A percentile compares a stretch with the other conserved stretches of the same genome.
These are phyloP conservation scores for Abrus pulchellus DNA, from an alignment of 306 rosid species.

Conservation along the genomic window DNA sequence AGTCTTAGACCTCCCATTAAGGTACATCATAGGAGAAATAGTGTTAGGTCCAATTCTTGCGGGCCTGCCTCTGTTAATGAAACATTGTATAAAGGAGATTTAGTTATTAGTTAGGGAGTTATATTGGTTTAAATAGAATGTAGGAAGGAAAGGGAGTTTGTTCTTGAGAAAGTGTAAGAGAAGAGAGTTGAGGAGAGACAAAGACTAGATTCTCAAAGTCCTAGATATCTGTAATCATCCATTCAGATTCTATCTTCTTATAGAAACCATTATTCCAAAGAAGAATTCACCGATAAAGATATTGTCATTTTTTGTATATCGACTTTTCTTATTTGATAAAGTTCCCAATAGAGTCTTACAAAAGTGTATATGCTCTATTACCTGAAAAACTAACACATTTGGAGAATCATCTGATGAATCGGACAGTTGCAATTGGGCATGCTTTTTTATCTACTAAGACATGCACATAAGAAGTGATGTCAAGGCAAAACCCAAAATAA, in stretches of 20 bases:
- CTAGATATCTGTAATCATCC: not conserved
- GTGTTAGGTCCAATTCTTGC: not conserved
- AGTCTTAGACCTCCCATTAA: not conserved
- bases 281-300: not conserved
- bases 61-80: not conserved
- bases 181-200: not conserved
- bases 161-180: not conserved
- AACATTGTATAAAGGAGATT: not conserved
- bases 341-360: not conserved
- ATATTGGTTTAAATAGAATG: not conserved
- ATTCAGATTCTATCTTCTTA: not conserved
- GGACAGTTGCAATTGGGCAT: constrained; percentile 70
- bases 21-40: not conserved
- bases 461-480: constrained; percentile 44
- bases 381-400: constrained; percentile 88
- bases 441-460: constrained; percentile 64
- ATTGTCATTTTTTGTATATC: not conserved
- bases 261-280: not conserved
- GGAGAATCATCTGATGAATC: constrained; percentile 78
- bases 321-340: not conserved
- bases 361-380: constrained; percentile 48
- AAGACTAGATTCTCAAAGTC: not conserved
- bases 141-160: not conserved
- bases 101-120: not conserved
- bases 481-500: constrained; percentile 42